Evolutionary conservation across 106 monocot genomes (phyloP), one percentile per base, ranked within the genome.

Genomic region (Triglochin maritima): DNA sequence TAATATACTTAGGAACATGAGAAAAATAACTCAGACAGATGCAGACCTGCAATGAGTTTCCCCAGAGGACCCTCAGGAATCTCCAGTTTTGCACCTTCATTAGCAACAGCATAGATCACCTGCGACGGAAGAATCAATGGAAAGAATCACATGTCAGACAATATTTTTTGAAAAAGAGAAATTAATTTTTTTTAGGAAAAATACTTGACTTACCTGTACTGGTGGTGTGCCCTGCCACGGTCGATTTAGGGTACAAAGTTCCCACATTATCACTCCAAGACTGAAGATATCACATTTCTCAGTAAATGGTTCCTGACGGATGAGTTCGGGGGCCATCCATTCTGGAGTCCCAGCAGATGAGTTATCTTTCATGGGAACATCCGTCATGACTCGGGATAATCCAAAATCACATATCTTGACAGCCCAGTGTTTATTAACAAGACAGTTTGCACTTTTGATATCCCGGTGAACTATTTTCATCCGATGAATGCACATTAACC

Each of bases 251-350:
- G 92, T 92, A 68, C 84, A 92, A 63, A 99, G 89, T 76, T 99
- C 98, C 98, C 98, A 99, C 72, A 99, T 89, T 59, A 99, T 82
- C 57, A 99, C 92, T 13, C 98, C 98, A 48, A 99, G 79, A 72
- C 92, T 99, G 69, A 99, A 99, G 69, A 99, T 86, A 69, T 99
- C 98, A 60, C 98, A 92, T 62, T 99, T 92, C 69, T 92, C 88
- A 4, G 82, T 84, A 56, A 99, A 84, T 11, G 92, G 80, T 65
- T 99, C 92, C 46, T 86, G 86, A 51, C 92, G 84, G 62, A 99
- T 99, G 51, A 99, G 84, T 56, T 99, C 98, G 46, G 98, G 98
- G 53, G 98, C 88, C 98, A 99, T 99, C 98, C 98, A 99, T 78
- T 99, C 98, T 3, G 98, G 92, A 48, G 92, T 99, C 47, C 98